These are phyloP conservation scores for Millerago galiae DNA, from an alignment of 805 yeast genomes.

Conservation along the genomic window DNA sequence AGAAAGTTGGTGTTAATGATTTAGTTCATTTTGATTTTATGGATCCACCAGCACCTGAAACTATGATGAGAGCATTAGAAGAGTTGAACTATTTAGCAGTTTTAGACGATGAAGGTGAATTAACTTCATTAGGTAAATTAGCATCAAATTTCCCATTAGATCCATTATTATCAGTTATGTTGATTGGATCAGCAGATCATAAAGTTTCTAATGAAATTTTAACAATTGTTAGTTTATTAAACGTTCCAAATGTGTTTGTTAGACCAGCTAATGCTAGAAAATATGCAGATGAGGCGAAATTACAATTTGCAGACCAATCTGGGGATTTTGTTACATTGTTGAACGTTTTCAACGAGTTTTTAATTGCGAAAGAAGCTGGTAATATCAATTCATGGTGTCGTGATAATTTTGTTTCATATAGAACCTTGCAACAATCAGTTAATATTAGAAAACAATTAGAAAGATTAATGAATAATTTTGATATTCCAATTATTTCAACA, in stretches of 20 bases:
- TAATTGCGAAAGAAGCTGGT: constrained; percentile 63
- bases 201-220: constrained; percentile 84
- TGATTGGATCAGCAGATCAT: constrained; percentile 81
- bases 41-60: constrained; percentile 99
- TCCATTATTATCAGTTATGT: constrained; percentile 90
- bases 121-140: constrained; percentile 82
- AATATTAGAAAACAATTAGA: constrained; percentile 80
- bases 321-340: constrained; percentile 92
- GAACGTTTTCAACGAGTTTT: constrained; percentile 82
- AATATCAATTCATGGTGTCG: constrained; percentile 85
- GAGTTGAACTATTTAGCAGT: constrained; percentile 88
- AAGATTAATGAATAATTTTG: constrained; percentile 76
- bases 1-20: constrained; percentile 92
- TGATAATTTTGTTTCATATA: constrained; percentile 75
- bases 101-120: constrained; percentile 84
- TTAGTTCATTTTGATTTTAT: constrained; percentile 96
- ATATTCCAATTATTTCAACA: constrained; percentile 64
- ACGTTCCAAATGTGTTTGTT: constrained; percentile 91
- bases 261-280: constrained; percentile 85
- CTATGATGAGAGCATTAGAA: constrained; percentile 98
- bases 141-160: constrained; percentile 94
- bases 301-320: constrained; percentile 82
- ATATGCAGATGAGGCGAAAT: constrained; percentile 87
- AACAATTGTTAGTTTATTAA: constrained; percentile 81
- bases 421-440: constrained; percentile 82